phyloP scores from a whole-genome alignment of 1,284 basidiomycete genomes.

The Papiliotrema flavescens region DNA sequence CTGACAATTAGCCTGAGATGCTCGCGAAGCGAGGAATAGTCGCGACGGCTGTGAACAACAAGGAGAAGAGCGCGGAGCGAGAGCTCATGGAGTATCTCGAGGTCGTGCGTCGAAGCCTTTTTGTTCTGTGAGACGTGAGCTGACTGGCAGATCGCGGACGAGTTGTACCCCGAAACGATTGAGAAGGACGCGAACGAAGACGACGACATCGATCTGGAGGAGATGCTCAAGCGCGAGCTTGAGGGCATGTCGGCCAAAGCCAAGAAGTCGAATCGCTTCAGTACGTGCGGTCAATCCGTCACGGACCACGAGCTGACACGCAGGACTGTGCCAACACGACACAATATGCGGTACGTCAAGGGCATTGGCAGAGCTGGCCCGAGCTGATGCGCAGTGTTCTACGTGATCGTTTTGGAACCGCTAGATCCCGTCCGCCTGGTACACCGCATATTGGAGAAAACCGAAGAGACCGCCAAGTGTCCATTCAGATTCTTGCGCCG shows the following conservation, averaged over 20 bases:
- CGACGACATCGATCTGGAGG: slow-evolving; percentile 38
- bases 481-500: slow-evolving; percentile 37
- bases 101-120: slow-evolving; percentile 8
- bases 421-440: slow-evolving; percentile 34
- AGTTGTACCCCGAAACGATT: slow-evolving; percentile 37
- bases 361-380: background rate
- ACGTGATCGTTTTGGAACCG: slow-evolving; percentile 33
- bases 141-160: slow-evolving; percentile 32
- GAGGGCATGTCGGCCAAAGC: slow-evolving; percentile 18
- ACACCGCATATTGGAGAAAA: slow-evolving; percentile 30
- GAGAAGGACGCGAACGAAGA: slow-evolving; percentile 19
- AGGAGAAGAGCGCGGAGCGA: slow-evolving; percentile 38
- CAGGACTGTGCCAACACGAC: slow-evolving; percentile 18
- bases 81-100: slow-evolving; percentile 42
- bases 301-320: background rate
- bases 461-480: slow-evolving; percentile 29
- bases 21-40: slow-evolving; percentile 32
- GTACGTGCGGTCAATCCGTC: slow-evolving; percentile 11
- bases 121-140: background rate
- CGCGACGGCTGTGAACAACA: slow-evolving; percentile 35
- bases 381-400: slow-evolving; percentile 25
- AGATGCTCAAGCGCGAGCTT: slow-evolving; percentile 38
- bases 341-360: slow-evolving; percentile 28
- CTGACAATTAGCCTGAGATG: slow-evolving; percentile 26
- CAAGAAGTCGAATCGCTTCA: slow-evolving; percentile 36